Conservation (phyloP, 2,329 filamentous ascomycete species). For the Monilinia polystroma region DNA sequence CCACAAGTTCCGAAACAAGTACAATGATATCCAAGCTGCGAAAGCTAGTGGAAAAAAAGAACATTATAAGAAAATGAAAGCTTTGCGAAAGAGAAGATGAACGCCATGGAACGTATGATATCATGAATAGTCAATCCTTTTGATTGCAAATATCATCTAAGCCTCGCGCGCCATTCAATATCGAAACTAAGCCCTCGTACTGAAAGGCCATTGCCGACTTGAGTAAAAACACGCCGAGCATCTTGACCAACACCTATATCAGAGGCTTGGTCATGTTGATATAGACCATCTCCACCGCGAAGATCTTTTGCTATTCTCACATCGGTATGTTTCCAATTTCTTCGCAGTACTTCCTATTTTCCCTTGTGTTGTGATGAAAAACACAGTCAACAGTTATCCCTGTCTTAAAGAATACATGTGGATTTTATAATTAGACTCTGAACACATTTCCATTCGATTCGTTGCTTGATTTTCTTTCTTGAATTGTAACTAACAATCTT, state of each 20-base stretch:
- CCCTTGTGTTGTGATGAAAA: slow-evolving; percentile 22
- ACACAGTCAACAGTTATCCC: slow-evolving; percentile 25
- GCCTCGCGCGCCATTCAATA: background rate
- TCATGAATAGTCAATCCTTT: background rate
- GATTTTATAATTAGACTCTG: slow-evolving; percentile 26
- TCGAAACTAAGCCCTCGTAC: background rate
- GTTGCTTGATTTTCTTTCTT: background rate
- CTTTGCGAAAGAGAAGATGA: slow-evolving; percentile 30
- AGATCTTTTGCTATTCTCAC: slow-evolving; percentile 1
- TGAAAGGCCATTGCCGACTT: background rate
- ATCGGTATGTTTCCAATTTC: slow-evolving; percentile 19
- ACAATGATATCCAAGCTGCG: slow-evolving; percentile 74
- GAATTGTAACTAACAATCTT: slow-evolving; percentile 8
- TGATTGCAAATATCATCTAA: background rate
- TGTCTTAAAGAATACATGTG: slow-evolving; percentile 25
- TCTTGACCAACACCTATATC: background rate
- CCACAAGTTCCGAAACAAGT: slow-evolving; percentile 81
- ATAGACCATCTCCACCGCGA: background rate
- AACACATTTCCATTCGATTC: slow-evolving; percentile 15
- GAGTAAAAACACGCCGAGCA: background rate
- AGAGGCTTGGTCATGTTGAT: background rate
- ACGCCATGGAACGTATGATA: slow-evolving; percentile 5
- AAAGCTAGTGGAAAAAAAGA: slow-evolving; percentile 88
- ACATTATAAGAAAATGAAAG: slow-evolving; percentile 79
- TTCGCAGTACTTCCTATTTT: background rate